A percentile compares a stretch with the other conserved stretches of the same genome.
phyloP scores from a whole-genome alignment of 139 green algal genomes.

The Zygnema circumcarinatum region DNA sequence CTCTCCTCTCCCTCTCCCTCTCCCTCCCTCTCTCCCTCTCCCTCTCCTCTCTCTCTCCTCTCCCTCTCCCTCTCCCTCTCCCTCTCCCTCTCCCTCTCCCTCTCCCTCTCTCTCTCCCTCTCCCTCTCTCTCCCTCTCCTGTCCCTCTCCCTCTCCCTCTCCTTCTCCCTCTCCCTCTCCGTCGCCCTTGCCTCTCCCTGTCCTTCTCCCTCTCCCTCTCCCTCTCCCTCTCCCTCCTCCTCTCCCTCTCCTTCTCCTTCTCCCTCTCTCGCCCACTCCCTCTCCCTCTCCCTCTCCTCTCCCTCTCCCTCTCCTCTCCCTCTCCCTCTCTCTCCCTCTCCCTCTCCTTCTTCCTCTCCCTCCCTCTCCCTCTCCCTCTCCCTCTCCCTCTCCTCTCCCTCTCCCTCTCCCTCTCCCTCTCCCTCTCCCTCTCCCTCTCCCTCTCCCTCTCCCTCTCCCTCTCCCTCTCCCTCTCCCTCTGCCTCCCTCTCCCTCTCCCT shows the following conservation, averaged over 20 bases:
- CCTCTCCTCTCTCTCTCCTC: neutral
- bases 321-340: neutral
- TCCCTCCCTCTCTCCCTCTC: neutral
- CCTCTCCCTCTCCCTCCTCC: neutral
- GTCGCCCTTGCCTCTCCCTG: neutral
- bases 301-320: neutral
- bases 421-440: too few relatives aligned
- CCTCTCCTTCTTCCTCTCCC: neutral
- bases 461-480: too few relatives aligned
- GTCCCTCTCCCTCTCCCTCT: neutral
- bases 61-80: neutral
- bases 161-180: neutral
- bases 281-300: neutral
- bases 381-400: too few relatives aligned
- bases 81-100: neutral
- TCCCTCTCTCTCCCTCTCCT: neutral
- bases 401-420: too few relatives aligned
- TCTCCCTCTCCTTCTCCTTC: neutral
- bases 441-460: too few relatives aligned
- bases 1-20: neutral
- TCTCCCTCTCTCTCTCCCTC: neutral
- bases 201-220: neutral
- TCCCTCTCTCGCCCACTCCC: neutral
- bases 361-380: neutral
- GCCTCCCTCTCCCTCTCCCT: too few relatives aligned